phyloP scores from a whole-genome alignment of 2,329 filamentous ascomycete species.

The Fusarium multiceps region DNA sequence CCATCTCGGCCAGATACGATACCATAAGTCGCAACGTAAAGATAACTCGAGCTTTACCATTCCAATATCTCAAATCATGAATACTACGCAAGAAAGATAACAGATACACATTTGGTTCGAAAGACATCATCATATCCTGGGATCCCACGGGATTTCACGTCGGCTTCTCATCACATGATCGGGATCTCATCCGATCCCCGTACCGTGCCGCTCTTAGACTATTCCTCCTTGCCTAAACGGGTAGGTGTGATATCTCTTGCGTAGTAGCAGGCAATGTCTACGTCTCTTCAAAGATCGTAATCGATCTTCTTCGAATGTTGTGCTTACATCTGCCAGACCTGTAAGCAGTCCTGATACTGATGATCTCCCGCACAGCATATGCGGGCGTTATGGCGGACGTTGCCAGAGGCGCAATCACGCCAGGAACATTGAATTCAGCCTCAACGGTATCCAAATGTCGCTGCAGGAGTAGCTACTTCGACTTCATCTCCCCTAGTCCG shows the following conservation, averaged over 20 bases:
- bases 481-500: neutral
- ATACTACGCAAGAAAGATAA: neutral
- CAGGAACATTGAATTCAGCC: slow-evolving; percentile 68
- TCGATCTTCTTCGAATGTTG: neutral
- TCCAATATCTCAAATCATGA: neutral
- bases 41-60: neutral
- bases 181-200: slow-evolving; percentile 6
- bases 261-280: neutral
- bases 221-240: neutral
- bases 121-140: neutral
- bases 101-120: neutral
- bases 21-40: neutral
- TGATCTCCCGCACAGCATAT: slow-evolving; percentile 70
- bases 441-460: slow-evolving; percentile 59
- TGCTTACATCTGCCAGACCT: slow-evolving; percentile 51
- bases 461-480: slow-evolving; percentile 58
- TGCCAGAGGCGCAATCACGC: slow-evolving; percentile 68
- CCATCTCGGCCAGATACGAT: neutral
- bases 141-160: neutral
- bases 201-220: slow-evolving; percentile 4
- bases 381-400: slow-evolving; percentile 60
- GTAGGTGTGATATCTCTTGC: slow-evolving; percentile 12
- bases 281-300: neutral
- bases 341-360: slow-evolving; percentile 71
- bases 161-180: slow-evolving; percentile 22